These are phyloP conservation scores for Aureobasidium sp. DNA, from an alignment of 2,329 filamentous ascomycete species.

Conservation along the genomic window DNA sequence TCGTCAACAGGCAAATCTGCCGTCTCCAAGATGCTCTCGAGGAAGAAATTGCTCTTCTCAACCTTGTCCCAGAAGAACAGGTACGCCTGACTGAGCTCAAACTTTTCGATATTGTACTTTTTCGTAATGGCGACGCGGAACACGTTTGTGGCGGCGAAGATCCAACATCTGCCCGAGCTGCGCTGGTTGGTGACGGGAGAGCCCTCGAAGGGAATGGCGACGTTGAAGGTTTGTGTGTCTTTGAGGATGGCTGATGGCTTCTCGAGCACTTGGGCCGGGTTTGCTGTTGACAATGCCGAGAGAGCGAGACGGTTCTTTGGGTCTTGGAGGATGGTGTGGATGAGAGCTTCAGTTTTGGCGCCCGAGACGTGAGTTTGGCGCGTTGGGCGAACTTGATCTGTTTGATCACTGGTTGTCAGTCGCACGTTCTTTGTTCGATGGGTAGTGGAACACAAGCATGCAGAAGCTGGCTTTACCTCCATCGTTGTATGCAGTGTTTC, in stretches of 20 bases:
- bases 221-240: constrained; percentile 75
- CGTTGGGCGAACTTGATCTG: not conserved
- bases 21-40: constrained; percentile 75
- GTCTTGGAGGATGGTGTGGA: constrained; percentile 27
- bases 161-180: constrained; percentile 77
- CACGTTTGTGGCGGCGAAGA: constrained; percentile 86
- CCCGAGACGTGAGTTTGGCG: constrained; percentile 21
- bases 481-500: not conserved
- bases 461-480: not conserved
- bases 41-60: constrained; percentile 83
- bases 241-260: constrained; percentile 54
- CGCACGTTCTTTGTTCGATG: not conserved
- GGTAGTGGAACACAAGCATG: not conserved
- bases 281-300: constrained; percentile 59
- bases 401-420: not conserved
- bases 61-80: constrained; percentile 93
- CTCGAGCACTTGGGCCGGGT: constrained; percentile 58
- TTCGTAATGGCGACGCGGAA: constrained; percentile 86
- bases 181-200: constrained; percentile 78
- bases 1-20: constrained; percentile 61
- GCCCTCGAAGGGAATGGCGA: constrained; percentile 74
- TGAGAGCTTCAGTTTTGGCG: constrained; percentile 24
- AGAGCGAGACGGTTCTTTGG: constrained; percentile 62
- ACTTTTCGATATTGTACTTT: constrained; percentile 65
- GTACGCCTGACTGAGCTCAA: constrained; percentile 82